phyloP scores from a whole-genome alignment of 2,329 filamentous ascomycete genomes.

The Bipolaris oryzae region DNA sequence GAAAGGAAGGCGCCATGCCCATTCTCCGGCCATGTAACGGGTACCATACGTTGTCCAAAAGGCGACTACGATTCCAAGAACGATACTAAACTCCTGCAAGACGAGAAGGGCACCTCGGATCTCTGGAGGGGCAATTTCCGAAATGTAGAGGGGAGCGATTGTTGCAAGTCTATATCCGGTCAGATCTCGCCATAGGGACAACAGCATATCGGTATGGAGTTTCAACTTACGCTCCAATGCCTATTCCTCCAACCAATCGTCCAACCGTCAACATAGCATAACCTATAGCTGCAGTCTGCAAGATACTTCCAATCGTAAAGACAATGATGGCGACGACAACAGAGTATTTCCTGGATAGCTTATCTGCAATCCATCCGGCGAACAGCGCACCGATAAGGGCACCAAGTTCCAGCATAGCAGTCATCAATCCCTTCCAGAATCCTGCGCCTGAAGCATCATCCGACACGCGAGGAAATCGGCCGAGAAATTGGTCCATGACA shows the following conservation, averaged over 20 bases:
- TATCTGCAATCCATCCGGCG: conserved; percentile 57
- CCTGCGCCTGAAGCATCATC: conserved; percentile 51
- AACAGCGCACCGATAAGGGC: conserved; percentile 52
- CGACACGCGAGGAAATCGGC: conserved; percentile 53
- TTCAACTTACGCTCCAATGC: conserved; percentile 56
- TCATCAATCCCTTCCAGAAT: conserved; percentile 55
- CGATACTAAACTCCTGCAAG: conserved; percentile 55
- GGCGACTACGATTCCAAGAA: conserved; percentile 57
- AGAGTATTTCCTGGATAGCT: conserved; percentile 59
- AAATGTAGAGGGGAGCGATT: conserved; percentile 61
- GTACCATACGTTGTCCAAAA: conserved; percentile 64
- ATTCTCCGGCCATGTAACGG: conserved; percentile 50
- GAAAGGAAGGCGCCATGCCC: conserved; percentile 56
- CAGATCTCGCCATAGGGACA: background rate
- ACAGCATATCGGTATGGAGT: background rate
- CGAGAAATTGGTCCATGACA: conserved; percentile 60
- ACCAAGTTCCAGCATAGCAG: conserved; percentile 63
- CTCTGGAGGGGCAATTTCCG: conserved; percentile 58
- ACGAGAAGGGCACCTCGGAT: conserved; percentile 58
- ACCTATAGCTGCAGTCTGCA: conserved; percentile 59
- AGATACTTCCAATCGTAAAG: conserved; percentile 58
- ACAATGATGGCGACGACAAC: conserved; percentile 59
- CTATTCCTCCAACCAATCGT: conserved; percentile 58
- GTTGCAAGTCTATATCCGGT: conserved; percentile 33
- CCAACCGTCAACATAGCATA: conserved; percentile 60